phyloP scores from a whole-genome alignment of 2,329 filamentous ascomycete genomes.

The Neofusicoccum sp. region DNA sequence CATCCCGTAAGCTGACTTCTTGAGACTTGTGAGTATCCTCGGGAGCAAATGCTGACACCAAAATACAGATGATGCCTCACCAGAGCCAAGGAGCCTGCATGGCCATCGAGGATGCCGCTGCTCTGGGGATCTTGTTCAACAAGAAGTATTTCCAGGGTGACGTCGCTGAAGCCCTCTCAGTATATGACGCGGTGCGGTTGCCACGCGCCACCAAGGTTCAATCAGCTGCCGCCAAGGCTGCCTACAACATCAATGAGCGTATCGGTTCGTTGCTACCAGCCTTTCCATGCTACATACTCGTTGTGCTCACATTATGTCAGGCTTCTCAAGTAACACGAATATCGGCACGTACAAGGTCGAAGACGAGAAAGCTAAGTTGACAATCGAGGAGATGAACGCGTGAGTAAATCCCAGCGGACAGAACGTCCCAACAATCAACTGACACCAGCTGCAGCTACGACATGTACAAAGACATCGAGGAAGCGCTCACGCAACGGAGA shows the following conservation, averaged over 20 bases:
- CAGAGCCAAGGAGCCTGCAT: slow-evolving; percentile 71
- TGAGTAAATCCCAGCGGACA: slow-evolving; percentile 36
- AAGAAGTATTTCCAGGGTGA: slow-evolving; percentile 45
- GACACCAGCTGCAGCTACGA: background rate
- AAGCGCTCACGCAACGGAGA: background rate
- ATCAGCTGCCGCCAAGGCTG: slow-evolving; percentile 38
- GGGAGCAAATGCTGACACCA: no score
- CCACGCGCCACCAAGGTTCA: slow-evolving; percentile 44
- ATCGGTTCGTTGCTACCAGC: slow-evolving; percentile 40
- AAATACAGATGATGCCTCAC: slow-evolving; percentile 62
- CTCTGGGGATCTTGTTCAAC: slow-evolving; percentile 64
- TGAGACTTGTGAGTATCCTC: no score
- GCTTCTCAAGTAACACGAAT: slow-evolving; percentile 63
- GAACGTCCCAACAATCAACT: background rate
- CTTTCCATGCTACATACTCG: rapidly evolving
- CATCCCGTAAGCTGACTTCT: background rate
- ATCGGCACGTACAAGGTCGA: slow-evolving; percentile 63
- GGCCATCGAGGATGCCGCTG: slow-evolving; percentile 68
- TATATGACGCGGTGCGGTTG: slow-evolving; percentile 41
- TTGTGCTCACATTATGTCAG: background rate
- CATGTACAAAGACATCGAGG: slow-evolving; percentile 13
- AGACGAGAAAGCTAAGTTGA: slow-evolving; percentile 63
- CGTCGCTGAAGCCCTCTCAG: slow-evolving; percentile 34
- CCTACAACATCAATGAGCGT: slow-evolving; percentile 43
- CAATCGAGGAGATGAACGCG: slow-evolving; percentile 71